Base-by-base conservation (phyloP, 306 rosid genomes). In the Pyrus bretschneideri region DNA sequence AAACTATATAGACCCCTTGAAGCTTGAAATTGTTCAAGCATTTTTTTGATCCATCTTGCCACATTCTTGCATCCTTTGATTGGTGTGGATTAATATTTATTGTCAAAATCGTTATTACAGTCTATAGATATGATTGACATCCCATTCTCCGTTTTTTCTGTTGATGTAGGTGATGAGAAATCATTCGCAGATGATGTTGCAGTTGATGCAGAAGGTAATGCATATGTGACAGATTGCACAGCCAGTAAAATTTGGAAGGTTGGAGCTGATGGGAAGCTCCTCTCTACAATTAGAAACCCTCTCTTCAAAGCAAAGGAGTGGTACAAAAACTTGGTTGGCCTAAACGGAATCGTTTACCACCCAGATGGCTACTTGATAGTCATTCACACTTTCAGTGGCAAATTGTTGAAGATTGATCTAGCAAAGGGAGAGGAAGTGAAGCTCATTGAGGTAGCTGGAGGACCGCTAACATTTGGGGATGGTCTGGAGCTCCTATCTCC, bases 311-410 rank as follows among this genome's bases (percentile, higher is more conserved):
- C 88, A 57, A 90, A 90, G 55, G 89, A 90, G 79, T 90, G 99
- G 99, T 85, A 95, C 89, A 95, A 82, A 72, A 83, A 73, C 88
- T 72, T 87, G 70, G 68, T 89, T 73, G 97, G 91, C 2, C 93
- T 95, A 1, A 92, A 95, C 45, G 99, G 97, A 31, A 95, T 90
- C 35, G 92, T 95, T 30, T 89, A 90, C 85, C 99, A 95, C 85
- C 97, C 97, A 6, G 93, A 89, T 73, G 96, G 99, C 40, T 95
- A 77, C 66, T 84, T 95, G 73, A 81, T 95, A 57, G 93, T 82
- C 27, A 55, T 92, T 54, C 99, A 95, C 81, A 95, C 97, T 45
- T 85, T 86, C 55, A 80, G 89, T 5, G 97, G 97, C 55, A 88
- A 82, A 52, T 78, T 95, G 89, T 89, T 85, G 9, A 92, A 90